Evolutionary conservation across 768 basidiomycete genomes (phyloP).

Genomic region (Pleurotus cornucopiae): DNA sequence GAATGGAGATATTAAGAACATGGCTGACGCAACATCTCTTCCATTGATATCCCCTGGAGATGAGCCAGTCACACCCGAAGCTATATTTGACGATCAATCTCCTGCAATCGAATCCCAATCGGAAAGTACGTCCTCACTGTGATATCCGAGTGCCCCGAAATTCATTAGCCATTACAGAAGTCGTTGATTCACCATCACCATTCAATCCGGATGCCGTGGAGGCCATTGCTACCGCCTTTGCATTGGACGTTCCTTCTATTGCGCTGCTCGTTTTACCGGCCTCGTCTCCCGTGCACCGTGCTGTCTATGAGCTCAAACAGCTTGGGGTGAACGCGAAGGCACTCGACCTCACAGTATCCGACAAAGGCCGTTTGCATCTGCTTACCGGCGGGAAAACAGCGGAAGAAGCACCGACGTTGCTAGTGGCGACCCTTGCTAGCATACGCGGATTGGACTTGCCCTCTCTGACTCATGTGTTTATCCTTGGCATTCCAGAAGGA

Average conservation of each 20-base stretch:
- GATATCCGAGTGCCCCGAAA: no score
- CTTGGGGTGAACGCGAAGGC: slow-evolving; percentile 66
- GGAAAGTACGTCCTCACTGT: no score
- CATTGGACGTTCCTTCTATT: slow-evolving; percentile 64
- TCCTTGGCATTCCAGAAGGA: slow-evolving; percentile 57
- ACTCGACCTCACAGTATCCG: slow-evolving; percentile 47
- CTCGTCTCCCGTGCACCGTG: slow-evolving; percentile 54
- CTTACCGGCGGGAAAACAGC: slow-evolving; percentile 25
- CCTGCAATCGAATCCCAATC: neutral
- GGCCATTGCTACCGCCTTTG: slow-evolving; percentile 66
- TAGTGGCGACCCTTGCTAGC: slow-evolving; percentile 67
- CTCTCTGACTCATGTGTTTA: slow-evolving; percentile 69
- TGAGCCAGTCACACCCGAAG: slow-evolving; percentile 10
- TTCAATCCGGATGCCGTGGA: slow-evolving; percentile 58
- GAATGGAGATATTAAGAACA: slow-evolving; percentile 47
- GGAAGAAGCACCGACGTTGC: slow-evolving; percentile 51
- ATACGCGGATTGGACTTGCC: slow-evolving; percentile 73
- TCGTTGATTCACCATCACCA: slow-evolving; percentile 41
- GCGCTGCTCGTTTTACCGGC: slow-evolving; percentile 70
- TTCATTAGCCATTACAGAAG: slow-evolving; percentile 27
- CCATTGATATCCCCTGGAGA: slow-evolving; percentile 13
- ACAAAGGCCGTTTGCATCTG: slow-evolving; percentile 39
- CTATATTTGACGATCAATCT: slow-evolving; percentile 8
- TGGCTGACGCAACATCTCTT: slow-evolving; percentile 37
- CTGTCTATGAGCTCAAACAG: slow-evolving; percentile 57